These are phyloP conservation scores for Hypoxylon cercidicola DNA, from an alignment of 495 filamentous ascomycete genomes.

Conservation along the genomic window DNA sequence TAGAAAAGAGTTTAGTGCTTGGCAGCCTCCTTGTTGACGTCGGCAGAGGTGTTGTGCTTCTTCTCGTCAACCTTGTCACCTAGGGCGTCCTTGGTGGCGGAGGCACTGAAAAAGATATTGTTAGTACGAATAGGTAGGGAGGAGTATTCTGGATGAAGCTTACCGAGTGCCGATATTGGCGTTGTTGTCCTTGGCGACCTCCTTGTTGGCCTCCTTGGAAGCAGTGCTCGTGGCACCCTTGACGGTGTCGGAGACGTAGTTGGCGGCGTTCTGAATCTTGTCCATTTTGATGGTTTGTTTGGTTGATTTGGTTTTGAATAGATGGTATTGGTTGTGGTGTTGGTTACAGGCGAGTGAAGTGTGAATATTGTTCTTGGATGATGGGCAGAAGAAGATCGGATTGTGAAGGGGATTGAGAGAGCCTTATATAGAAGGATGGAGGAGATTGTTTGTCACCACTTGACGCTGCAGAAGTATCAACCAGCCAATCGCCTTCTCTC, in stretches of 20 bases:
- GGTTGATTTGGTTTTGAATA: slow-evolving; percentile 46
- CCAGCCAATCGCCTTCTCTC: too few species aligned
- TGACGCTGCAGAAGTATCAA: not conserved
- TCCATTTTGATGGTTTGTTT: slow-evolving; percentile 61
- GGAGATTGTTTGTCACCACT: slow-evolving; percentile 21
- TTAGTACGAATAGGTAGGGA: slow-evolving; percentile 22
- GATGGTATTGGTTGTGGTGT: slow-evolving; percentile 45
- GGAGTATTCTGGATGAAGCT: slow-evolving; percentile 30
- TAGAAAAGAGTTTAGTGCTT: slow-evolving; percentile 59
- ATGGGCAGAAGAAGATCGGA: not conserved
- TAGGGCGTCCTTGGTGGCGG: slow-evolving; percentile 65
- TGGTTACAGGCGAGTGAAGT: slow-evolving; percentile 2
- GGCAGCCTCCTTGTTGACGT: slow-evolving; percentile 66
- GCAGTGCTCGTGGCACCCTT: slow-evolving; percentile 58
- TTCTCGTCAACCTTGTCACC: slow-evolving; percentile 67
- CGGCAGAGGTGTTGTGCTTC: slow-evolving; percentile 63
- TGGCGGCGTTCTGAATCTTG: slow-evolving; percentile 67
- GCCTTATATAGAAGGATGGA: slow-evolving; percentile 31
- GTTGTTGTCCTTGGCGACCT: slow-evolving; percentile 68
- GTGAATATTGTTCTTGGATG: slow-evolving; percentile 29
- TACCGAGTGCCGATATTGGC: slow-evolving; percentile 62
- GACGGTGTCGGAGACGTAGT: slow-evolving; percentile 70
- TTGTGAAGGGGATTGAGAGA: slow-evolving; percentile 16
- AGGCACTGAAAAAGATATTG: slow-evolving; percentile 49
- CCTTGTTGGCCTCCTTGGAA: slow-evolving; percentile 75